A percentile compares a stretch with the other conserved stretches of the same genome.
Evolutionary conservation across 139 green algal genomes (phyloP).

Genomic region (Choricystis sp.): DNA sequence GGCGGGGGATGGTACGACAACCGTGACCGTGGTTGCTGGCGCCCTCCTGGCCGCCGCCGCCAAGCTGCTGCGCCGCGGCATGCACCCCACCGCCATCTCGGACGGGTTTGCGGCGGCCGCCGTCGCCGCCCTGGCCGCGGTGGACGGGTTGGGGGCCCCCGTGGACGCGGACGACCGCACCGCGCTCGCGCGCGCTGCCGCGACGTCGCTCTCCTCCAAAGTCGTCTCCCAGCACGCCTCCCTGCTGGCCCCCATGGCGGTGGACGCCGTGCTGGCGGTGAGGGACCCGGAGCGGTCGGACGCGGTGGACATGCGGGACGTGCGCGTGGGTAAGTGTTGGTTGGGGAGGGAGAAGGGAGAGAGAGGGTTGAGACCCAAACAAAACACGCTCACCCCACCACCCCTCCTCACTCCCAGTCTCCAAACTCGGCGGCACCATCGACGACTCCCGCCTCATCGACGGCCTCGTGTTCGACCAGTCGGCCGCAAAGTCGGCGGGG

Average conservation of each 20-base stretch:
- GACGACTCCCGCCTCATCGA: slow-evolving; percentile 90
- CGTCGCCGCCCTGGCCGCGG: slow-evolving; percentile 35
- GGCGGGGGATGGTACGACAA: slow-evolving; percentile 93
- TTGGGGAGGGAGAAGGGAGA: too few species aligned
- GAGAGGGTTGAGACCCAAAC: too few species aligned
- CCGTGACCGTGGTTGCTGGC: slow-evolving; percentile 79
- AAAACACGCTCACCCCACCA: too few species aligned
- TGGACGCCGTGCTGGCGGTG: slow-evolving; percentile 80
- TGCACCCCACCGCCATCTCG: slow-evolving; percentile 92
- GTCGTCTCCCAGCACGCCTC: slow-evolving; percentile 90
- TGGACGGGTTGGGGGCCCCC: slow-evolving; percentile 57
- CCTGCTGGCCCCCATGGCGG: slow-evolving; percentile 91
- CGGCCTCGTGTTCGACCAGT: slow-evolving; percentile 92
- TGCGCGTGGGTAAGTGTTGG: slow-evolving; percentile 66
- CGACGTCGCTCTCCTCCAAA: slow-evolving; percentile 81
- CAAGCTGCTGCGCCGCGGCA: slow-evolving; percentile 58
- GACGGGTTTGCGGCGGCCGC: slow-evolving; percentile 78
- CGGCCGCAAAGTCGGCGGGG: slow-evolving; percentile 67
- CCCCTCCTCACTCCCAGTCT: too few species aligned
- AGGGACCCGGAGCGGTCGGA: slow-evolving; percentile 58
- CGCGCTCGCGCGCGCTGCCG: slow-evolving; percentile 77
- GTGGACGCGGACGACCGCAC: slow-evolving; percentile 83
- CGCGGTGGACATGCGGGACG: slow-evolving; percentile 85
- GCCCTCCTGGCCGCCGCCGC: slow-evolving; percentile 84
- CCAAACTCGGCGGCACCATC: slow-evolving; percentile 88